Conservation (phyloP, 1,139 yeast species). For the Suhomyces coccinellae region DNA sequence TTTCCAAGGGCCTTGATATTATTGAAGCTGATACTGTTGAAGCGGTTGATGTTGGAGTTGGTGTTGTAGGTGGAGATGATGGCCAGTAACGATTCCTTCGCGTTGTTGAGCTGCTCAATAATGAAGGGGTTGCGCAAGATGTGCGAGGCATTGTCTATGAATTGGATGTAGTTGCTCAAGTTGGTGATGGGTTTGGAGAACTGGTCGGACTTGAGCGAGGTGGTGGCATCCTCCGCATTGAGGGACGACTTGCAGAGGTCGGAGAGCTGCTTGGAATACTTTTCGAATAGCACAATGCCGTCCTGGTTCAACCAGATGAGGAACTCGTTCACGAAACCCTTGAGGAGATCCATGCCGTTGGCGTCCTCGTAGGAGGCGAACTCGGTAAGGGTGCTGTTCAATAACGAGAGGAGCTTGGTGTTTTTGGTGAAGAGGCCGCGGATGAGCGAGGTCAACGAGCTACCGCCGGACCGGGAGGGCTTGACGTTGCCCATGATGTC, state of each 20-base stretch:
- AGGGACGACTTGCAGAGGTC: conserved; percentile 9
- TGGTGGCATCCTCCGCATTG: conserved; percentile 18
- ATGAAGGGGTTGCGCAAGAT: conserved; percentile 43
- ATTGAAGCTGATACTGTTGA: conserved; percentile 39
- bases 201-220: conserved; percentile 18
- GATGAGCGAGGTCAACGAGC: conserved; percentile 34
- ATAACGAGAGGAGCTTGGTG: conserved; percentile 28
- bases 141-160: conserved; percentile 25
- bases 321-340: conserved; percentile 41
- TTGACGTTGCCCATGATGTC: conserved; percentile 39
- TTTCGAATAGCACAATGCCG: conserved; percentile 34
- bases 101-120: conserved; percentile 30
- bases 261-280: conserved; percentile 23
- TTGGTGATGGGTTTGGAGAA: conserved; percentile 37
- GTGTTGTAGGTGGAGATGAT: conserved; percentile 24
- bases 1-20: conserved; percentile 30
- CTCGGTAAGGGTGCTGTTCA: conserved; percentile 21
- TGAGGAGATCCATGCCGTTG: conserved; percentile 30
- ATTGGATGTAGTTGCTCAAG: conserved; percentile 31
- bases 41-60: conserved; percentile 20
- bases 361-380: conserved; percentile 19
- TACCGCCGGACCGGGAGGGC: conserved; percentile 30
- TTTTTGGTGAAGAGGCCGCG: conserved; percentile 47
- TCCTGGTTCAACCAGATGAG: conserved; percentile 42
- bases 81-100: conserved; percentile 19